These are phyloP conservation scores for Allomyces macrogynus DNA, from an alignment of 192 early-diverging fungal species.

Conservation along the genomic window DNA sequence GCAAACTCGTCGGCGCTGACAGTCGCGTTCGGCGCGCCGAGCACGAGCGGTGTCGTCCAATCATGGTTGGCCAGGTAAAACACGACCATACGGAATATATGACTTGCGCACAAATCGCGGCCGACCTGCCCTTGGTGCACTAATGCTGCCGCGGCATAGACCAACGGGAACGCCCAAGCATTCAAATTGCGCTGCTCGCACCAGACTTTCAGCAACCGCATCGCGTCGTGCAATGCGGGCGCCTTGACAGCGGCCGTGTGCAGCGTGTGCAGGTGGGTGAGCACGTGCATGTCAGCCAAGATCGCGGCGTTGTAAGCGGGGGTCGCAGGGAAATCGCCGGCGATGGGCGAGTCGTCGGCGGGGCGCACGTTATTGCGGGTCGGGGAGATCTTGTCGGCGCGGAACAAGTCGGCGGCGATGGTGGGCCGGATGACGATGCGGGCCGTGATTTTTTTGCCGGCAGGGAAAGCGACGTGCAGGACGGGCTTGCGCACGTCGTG, in stretches of 20 bases:
- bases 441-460: conserved; percentile 7
- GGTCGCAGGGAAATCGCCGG: conserved; percentile 31
- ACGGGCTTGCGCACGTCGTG: conserved; percentile 20
- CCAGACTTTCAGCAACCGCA: conserved; percentile 68
- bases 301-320: conserved; percentile 78
- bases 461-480: conserved; percentile 1
- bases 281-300: conserved; percentile 49
- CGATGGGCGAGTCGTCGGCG: conserved; percentile 6
- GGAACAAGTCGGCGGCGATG: conserved; percentile 40
- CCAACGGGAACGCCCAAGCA: background rate
- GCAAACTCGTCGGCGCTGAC: background rate
- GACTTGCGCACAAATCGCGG: background rate
- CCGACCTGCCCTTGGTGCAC: background rate
- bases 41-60: background rate
- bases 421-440: conserved; percentile 48
- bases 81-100: background rate
- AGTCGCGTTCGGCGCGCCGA: background rate
- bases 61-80: background rate
- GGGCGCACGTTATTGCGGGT: conserved; percentile 62
- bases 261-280: conserved; percentile 55
- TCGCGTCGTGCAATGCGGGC: conserved; percentile 58
- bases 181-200: conserved; percentile 46
- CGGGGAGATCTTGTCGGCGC: conserved; percentile 50
- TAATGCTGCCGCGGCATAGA: background rate
- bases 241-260: conserved; percentile 50